Base-by-base conservation (phyloP, 345 rosid genomes). In the Salix brachista region DNA sequence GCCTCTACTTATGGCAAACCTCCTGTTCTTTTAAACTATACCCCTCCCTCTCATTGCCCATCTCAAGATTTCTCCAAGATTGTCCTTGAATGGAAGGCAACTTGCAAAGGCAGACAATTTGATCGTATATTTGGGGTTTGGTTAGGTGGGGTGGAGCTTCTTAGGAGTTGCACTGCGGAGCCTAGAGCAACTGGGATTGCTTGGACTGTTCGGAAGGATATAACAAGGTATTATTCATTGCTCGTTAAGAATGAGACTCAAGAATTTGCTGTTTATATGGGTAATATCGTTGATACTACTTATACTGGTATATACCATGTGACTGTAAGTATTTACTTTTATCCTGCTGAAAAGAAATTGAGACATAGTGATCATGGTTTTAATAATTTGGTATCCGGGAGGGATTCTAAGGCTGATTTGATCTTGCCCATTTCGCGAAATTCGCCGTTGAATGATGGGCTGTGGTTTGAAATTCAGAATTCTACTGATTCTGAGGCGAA, bases 151-250 rank as follows among this genome's bases (percentile, higher is more conserved):
- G 94, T 89, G 0, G 99, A 94, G 92, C 88, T 94, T 85, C 92
- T 94, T 75, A 85, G 99, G 69, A 90, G 99, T 86, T 94, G 99
- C 85, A 88, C 97, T 19, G 99, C 97, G 14, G 97, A 94, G 89
- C 99, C 97, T 16, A 86, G 79, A 13, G 73, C 86, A 0, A 88
- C 83, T 52, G 99, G 97, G 7, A 91, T 88, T 23, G 61, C 90
- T 32, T 94, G 99, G 99, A 88, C 83, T 2, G 94, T 94, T 0
- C 70, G 82, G 76, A 94, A 94, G 88, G 97, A 92, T 77, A 79
- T 94, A 14, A 92, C 94, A 2, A 92, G 84, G 97, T 94, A 94
- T 54, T 82, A 82, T 75, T 84, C 97, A n/a, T 56, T 90, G 75
- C 92, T 94, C 70, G 78, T 86, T 66, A 87, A 84, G 85, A 88